Base-by-base conservation (phyloP, 1,284 basidiomycete species). In the Malassezia globosa region DNA sequence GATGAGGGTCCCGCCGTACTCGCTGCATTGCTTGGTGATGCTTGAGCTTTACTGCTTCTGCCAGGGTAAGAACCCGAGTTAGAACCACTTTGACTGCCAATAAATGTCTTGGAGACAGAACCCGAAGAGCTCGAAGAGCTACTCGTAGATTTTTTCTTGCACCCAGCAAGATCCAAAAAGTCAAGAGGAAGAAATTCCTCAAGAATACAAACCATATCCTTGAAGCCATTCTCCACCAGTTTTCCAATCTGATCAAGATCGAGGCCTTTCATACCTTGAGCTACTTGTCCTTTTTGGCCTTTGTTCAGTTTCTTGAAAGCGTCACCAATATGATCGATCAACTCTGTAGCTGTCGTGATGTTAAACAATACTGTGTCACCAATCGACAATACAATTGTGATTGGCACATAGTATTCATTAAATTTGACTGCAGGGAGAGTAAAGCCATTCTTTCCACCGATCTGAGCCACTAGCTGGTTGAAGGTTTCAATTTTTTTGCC, bases 401-500 rank as follows among this genome's bases (percentile, higher is more conserved):
- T 58, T 1, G 29, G 18, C 8, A 65, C 44, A 38, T 60, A 48
- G 38, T 51, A 44, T 54, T 65, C 58, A 46, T 60, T 49, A 50
- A 59, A 62, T 14, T 53, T 24, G 24, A 67, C 46, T 42, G 46
- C 55, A 2, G 51, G 54, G 4, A 54, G 47, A 3, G 43, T 26
- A 50, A 63, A 65, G 37, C 51, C 55, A 2, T 44, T 49, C 18
- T 42, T 43, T 10, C 50, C 57, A 46, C 52, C 61, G 4, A 38
- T 5, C 14, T 19, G 19, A 1, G 18, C 46, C 22, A 27, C 31
- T 3, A 64, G 22, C 24, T 49, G 45, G 43, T 56, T 64, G 58
- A 54, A 59, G 29, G 58, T 50, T 42, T 64, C 59, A 18, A 62
- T 26, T 14, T 54, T 56, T 36, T 59, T 29, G 19, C 56, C 62